Evolutionary conservation across 495 filamentous ascomycete species (phyloP), one percentile per base, ranked within the genome.

Genomic region (Saxophila tyrrhenica): DNA sequence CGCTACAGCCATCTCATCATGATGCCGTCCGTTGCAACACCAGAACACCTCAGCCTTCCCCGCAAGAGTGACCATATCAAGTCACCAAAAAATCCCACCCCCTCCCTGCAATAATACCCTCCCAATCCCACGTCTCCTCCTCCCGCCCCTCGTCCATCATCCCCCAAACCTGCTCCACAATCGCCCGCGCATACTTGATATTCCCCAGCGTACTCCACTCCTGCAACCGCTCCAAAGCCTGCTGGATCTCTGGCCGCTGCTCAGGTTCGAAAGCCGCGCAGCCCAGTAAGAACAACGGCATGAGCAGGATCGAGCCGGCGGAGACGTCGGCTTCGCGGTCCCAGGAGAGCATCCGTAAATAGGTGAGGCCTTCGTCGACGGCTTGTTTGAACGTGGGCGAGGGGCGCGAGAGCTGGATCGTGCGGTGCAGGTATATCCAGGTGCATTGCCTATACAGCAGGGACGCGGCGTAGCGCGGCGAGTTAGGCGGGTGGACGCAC

Each of bases 351-450:
- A 77, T 64, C 65, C 81, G 69, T 68, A 80, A 59, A 73, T 78
- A 84, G 3, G 69, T 65, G 0, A 95, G 75, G 0, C 86, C 88
- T 51, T 88, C 81, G 48, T 95, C 81, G 24, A 95, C 87, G 1
- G 88, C 87, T 39, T 77, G 65, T 60, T 84, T 82, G 50, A 56
- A 56, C 35, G 48, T 50, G 0, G 78, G 73, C 60, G 84, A 80
- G 15, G 79, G 75, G 20, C 75, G 74, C 2, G 85, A 89, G 1
- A 85, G 85, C 54, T 84, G 81, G 59, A 92, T 85, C 1, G 89
- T 94, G 25, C 89, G 81, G 65, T 85, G 85, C 0, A 95, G 75
- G 63, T 95, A 95, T 3, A 94, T 80, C 87, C 87, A 94, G 55
- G 89, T 86, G 61, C 85, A 88, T 65, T 94, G 89, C 43, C 88